Conservation (phyloP, 805 yeast species). For the Sugiyamaella valdiviana region DNA sequence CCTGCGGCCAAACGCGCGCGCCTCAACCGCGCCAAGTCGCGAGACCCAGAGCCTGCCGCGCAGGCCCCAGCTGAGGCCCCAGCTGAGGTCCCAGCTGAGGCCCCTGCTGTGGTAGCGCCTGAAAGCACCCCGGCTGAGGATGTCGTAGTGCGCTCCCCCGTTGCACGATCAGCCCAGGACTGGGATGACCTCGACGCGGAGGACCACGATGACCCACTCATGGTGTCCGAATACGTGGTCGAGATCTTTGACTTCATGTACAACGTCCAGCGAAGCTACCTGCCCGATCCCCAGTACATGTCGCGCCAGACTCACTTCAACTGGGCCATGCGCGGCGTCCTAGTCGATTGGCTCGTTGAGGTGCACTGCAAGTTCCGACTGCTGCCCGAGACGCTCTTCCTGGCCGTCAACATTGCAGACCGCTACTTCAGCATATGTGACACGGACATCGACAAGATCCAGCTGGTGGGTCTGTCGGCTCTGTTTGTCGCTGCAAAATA, state of each 20-base stretch:
- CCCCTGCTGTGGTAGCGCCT: background rate
- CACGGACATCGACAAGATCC: conserved; percentile 73
- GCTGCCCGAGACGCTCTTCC: conserved; percentile 75
- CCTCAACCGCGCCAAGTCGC: background rate
- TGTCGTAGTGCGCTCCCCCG: background rate
- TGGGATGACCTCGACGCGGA: conserved; percentile 33
- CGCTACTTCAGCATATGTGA: conserved; percentile 69
- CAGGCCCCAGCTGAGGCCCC: background rate
- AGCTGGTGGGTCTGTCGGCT: conserved; percentile 78
- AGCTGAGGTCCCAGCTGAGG: background rate
- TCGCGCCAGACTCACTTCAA: conserved; percentile 58
- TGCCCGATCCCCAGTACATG: conserved; percentile 55
- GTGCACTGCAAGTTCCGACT: conserved; percentile 79
- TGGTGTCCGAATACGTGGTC: conserved; percentile 88
- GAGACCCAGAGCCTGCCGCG: background rate
- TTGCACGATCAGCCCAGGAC: background rate
- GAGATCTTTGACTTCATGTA: conserved; percentile 80
- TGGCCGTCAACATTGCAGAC: conserved; percentile 83
- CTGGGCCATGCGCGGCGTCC: conserved; percentile 77
- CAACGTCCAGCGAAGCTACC: conserved; percentile 61
- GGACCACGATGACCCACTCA: conserved; percentile 44
- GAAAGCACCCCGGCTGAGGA: background rate
- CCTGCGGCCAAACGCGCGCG: background rate
- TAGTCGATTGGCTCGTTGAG: conserved; percentile 92
- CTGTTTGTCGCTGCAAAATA: conserved; percentile 87